phyloP scores from a whole-genome alignment of 768 basidiomycete species.

The Mycena haematopus region DNA sequence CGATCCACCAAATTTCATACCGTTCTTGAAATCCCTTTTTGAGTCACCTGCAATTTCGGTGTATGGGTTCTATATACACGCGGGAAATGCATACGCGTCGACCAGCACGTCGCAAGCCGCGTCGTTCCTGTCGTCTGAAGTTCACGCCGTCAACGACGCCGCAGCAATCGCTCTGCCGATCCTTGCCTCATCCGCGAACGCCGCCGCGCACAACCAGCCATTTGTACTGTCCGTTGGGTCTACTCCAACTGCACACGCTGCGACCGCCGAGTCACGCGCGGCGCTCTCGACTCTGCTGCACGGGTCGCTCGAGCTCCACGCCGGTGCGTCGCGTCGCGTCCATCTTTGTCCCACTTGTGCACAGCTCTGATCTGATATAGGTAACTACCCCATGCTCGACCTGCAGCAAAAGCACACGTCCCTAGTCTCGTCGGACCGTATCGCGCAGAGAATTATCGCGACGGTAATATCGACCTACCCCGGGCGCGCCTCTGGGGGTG shows the following conservation, averaged over 20 bases:
- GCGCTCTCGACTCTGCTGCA: constrained; percentile 55
- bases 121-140: constrained; percentile 70
- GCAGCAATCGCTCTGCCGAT: constrained; percentile 61
- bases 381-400: constrained; percentile 85
- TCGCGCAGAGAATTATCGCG: constrained; percentile 73
- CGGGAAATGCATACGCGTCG: constrained; percentile 79
- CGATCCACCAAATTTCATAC: constrained; percentile 57
- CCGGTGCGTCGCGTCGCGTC: constrained; percentile 51
- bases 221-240: constrained; percentile 85
- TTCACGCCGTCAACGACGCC: constrained; percentile 71
- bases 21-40: constrained; percentile 59
- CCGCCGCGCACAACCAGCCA: constrained; percentile 44
- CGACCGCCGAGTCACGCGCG: constrained; percentile 53
- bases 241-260: constrained; percentile 88
- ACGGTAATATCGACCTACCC: constrained; percentile 85
- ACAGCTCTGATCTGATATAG: constrained; percentile 37
- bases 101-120: constrained; percentile 70
- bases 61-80: constrained; percentile 87
- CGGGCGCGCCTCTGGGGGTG: constrained; percentile 61
- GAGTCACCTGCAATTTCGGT: constrained; percentile 62
- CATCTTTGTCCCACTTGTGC: too few relatives aligned
- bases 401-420: constrained; percentile 83
- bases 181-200: constrained; percentile 44
- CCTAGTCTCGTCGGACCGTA: constrained; percentile 58
- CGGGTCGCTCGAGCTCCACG: constrained; percentile 77